Conservation (phyloP, 371 early-diverging fungal genomes). For the Phascolomyces articulosus region DNA sequence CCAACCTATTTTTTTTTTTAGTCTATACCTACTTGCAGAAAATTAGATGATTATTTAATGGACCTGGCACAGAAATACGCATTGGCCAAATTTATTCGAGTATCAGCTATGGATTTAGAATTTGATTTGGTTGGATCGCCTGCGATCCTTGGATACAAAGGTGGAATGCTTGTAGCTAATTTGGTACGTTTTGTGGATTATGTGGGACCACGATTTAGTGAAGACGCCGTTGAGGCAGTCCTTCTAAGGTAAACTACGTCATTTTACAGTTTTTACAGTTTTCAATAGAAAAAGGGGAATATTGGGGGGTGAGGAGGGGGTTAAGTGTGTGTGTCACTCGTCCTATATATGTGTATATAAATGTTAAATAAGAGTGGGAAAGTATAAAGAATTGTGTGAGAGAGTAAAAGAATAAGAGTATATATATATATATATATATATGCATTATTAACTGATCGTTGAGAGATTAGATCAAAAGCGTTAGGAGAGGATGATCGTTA, state of each 20-base stretch:
- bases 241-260: constrained; percentile 34
- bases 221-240: constrained; percentile 43
- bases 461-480: constrained; percentile 3
- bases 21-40: constrained; percentile 37
- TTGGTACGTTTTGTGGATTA: constrained; percentile 51
- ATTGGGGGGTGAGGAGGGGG: too few species aligned
- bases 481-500: constrained; percentile 6
- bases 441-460: background rate
- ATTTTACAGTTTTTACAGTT: background rate
- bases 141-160: constrained; percentile 53
- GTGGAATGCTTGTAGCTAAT: constrained; percentile 52
- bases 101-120: constrained; percentile 48
- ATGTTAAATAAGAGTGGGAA: background rate
- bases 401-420: background rate
- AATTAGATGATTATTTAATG: constrained; percentile 36
- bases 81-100: constrained; percentile 51
- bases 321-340: too few species aligned
- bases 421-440: background rate
- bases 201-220: constrained; percentile 36
- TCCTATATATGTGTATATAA: too few species aligned
- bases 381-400: background rate
- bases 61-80: constrained; percentile 48
- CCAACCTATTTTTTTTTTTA: too few species aligned
- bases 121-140: constrained; percentile 60
- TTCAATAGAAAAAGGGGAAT: background rate